Evolutionary conservation across 495 filamentous ascomycete genomes (phyloP).

Genomic region (Penicillium antarcticum): DNA sequence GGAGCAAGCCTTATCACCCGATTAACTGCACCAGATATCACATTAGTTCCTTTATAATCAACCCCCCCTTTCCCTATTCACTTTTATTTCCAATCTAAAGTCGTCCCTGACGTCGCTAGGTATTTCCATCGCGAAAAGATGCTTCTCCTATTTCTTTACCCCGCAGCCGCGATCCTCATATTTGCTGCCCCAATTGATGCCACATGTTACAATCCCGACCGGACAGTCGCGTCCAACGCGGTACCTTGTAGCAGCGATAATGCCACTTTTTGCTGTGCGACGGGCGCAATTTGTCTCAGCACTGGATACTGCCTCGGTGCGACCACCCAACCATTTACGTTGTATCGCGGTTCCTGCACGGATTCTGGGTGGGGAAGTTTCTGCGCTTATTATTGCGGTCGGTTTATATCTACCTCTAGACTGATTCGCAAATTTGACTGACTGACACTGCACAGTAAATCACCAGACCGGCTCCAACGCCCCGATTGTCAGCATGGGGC

Average conservation of each 20-base stretch:
- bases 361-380: constrained; percentile 7
- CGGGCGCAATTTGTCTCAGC: constrained; percentile 7
- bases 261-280: constrained; percentile 6
- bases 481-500: background rate
- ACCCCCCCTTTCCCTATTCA: too few species aligned
- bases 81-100: too few species aligned
- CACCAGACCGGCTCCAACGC: background rate
- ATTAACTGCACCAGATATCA: too few species aligned
- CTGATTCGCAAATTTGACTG: background rate
- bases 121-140: background rate
- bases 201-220: constrained; percentile 11
- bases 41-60: too few species aligned
- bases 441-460: background rate
- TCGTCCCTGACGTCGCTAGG: too few species aligned
- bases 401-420: background rate
- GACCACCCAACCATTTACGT: constrained; percentile 1
- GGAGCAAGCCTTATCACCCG: background rate
- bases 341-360: constrained; percentile 9
- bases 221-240: constrained; percentile 2
- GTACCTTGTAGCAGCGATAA: constrained; percentile 3
- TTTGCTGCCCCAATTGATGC: background rate
- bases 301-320: constrained; percentile 10
- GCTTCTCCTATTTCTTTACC: background rate
- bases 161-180: background rate
- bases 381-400: constrained; percentile 2